Conservation (phyloP, 768 basidiomycete species). For the Auricularia heimuer region DNA sequence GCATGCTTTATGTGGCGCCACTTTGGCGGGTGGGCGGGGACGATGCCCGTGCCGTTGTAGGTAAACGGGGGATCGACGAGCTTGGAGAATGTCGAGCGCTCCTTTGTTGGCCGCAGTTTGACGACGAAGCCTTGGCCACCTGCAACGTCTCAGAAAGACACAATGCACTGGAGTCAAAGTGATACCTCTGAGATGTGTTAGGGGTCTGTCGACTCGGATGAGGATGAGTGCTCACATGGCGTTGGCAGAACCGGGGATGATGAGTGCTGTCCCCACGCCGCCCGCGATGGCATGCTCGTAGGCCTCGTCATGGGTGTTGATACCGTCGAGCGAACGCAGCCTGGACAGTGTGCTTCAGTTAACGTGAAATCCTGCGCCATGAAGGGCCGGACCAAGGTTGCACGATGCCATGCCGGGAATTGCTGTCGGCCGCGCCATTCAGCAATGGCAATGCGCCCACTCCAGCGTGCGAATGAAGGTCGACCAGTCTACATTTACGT, state of each 20-base stretch:
- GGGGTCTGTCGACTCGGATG: no score
- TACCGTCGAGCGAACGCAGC: constrained; percentile 65
- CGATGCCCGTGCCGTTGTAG: no score
- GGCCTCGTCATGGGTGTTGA: constrained; percentile 73
- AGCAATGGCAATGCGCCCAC: constrained; percentile 28
- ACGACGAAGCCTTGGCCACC: constrained; percentile 19
- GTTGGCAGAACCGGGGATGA: constrained; percentile 59
- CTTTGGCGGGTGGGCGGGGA: no score
- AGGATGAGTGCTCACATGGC: constrained; percentile 28
- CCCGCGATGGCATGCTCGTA: constrained; percentile 53
- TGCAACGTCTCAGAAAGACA: no score
- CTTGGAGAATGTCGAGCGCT: no score
- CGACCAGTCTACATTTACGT: constrained; percentile 24
- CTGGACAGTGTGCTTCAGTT: constrained; percentile 28
- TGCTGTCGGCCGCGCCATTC: constrained; percentile 16
- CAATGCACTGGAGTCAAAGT: no score
- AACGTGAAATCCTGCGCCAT: no score
- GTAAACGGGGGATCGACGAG: no score
- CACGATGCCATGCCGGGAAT: neutral
- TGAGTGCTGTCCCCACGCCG: constrained; percentile 61
- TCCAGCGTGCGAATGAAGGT: constrained; percentile 40
- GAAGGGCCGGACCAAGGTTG: neutral
- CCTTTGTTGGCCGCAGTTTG: no score
- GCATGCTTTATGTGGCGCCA: constrained; percentile 21
- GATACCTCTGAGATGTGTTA: no score